Conservation (phyloP, 2,329 filamentous ascomycete genomes). For the Monosporascus sp. region DNA sequence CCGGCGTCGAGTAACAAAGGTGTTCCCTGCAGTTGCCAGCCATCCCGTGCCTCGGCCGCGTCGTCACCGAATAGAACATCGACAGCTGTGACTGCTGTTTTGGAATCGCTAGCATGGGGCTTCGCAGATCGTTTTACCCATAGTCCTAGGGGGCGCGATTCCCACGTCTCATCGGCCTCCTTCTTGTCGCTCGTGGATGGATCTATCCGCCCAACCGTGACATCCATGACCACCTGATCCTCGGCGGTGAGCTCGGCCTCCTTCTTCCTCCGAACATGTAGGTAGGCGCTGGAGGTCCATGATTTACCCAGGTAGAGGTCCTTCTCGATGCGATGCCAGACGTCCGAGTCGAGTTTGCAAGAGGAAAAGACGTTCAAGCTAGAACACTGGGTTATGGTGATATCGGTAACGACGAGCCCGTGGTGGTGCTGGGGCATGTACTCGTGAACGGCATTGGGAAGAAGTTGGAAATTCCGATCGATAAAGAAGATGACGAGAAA, state of each 20-base stretch:
- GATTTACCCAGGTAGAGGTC: constrained; percentile 75
- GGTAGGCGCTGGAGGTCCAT: constrained; percentile 71
- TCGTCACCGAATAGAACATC: constrained; percentile 88
- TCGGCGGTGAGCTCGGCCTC: constrained; percentile 73
- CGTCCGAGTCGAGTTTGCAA: constrained; percentile 65
- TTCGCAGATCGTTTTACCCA: constrained; percentile 76
- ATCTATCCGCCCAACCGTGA: constrained; percentile 68
- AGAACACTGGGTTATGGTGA: constrained; percentile 73
- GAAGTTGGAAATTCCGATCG: constrained; percentile 82
- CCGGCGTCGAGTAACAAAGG: constrained; percentile 65
- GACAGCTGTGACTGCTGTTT: constrained; percentile 69
- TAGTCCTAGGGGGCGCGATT: constrained; percentile 67
- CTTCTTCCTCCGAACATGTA: constrained; percentile 77
- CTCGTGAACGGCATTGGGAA: constrained; percentile 79
- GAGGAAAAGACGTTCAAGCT: constrained; percentile 67
- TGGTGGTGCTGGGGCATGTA: constrained; percentile 82
- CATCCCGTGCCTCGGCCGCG: constrained; percentile 80
- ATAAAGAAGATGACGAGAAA: constrained; percentile 73
- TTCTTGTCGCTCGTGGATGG: constrained; percentile 55
- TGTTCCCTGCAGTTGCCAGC: constrained; percentile 75
- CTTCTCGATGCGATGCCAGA: constrained; percentile 83
- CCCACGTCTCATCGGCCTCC: constrained; percentile 64
- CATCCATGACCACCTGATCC: constrained; percentile 75
- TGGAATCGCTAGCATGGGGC: constrained; percentile 68
- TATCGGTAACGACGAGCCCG: constrained; percentile 79